Evolutionary conservation across 495 filamentous ascomycete species (phyloP).

Genomic region (Trichoderma asperelloides): DNA sequence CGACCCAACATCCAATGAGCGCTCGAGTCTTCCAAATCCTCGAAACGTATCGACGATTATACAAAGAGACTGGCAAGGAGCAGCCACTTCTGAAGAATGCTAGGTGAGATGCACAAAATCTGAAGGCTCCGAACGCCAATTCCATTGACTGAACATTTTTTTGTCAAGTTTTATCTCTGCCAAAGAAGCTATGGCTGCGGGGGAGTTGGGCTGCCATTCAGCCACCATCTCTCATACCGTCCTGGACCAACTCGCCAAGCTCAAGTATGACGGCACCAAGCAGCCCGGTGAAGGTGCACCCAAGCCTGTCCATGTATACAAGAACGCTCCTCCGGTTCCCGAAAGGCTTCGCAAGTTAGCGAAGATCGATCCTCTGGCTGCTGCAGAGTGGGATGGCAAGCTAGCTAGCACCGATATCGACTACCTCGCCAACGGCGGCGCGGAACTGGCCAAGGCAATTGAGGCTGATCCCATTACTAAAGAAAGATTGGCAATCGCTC

Average conservation of each 20-base stretch:
- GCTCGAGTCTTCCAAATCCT: constrained; percentile 31
- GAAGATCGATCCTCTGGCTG: constrained; percentile 18
- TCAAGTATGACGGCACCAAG: constrained; percentile 16
- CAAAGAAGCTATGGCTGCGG: constrained; percentile 23
- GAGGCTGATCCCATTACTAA: constrained; percentile 14
- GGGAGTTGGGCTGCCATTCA: constrained; percentile 22
- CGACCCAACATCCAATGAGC: constrained; percentile 30
- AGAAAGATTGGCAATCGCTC: constrained; percentile 15
- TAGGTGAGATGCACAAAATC: constrained; percentile 11
- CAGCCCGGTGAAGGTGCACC: constrained; percentile 13
- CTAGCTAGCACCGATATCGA: constrained; percentile 20
- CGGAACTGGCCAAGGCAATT: constrained; percentile 21
- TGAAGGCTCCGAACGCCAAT: background rate
- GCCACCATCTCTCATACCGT: constrained; percentile 18
- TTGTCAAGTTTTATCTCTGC: constrained; percentile 21
- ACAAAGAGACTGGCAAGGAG: constrained; percentile 32
- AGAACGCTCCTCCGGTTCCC: constrained; percentile 14
- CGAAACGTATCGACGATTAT: constrained; percentile 24
- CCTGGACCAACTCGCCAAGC: constrained; percentile 18
- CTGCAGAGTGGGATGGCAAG: constrained; percentile 14
- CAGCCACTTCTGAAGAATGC: constrained; percentile 34
- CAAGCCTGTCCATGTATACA: constrained; percentile 19
- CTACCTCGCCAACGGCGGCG: constrained; percentile 23
- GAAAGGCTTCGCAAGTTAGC: constrained; percentile 16
- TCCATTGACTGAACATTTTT: background rate